Evolutionary conservation across 2,329 filamentous ascomycete genomes (phyloP).

Genomic region (Fusarium ramigenum): DNA sequence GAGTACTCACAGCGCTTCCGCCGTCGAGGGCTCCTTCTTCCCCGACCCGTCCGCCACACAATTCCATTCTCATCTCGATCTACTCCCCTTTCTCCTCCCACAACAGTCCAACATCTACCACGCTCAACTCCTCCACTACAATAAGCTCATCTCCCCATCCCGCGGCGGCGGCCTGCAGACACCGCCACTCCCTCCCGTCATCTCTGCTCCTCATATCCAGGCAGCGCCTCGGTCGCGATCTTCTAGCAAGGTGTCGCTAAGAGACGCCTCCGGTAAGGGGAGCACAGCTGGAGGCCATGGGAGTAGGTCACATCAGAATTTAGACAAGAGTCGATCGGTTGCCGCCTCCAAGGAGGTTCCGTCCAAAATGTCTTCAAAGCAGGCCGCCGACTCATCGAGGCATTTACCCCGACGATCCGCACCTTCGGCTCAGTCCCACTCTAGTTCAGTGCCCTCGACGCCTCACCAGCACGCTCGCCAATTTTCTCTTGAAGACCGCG

Average conservation of each 20-base stretch:
- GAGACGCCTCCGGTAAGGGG: constrained; percentile 59
- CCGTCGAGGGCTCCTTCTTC: constrained; percentile 46
- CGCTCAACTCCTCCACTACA: constrained; percentile 71
- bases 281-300: constrained; percentile 69
- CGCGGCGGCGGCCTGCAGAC: constrained; percentile 66
- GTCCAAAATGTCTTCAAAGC: constrained; percentile 62
- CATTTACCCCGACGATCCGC: constrained; percentile 45
- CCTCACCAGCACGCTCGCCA: constrained; percentile 89
- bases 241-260: constrained; percentile 68
- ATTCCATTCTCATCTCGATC: constrained; percentile 58
- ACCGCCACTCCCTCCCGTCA: constrained; percentile 62
- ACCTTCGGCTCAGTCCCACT: constrained; percentile 61
- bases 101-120: constrained; percentile 69
- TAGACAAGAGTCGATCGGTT: constrained; percentile 70
- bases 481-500: constrained; percentile 79
- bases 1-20: constrained; percentile 41
- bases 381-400: constrained; percentile 47
- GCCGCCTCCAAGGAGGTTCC: constrained; percentile 66
- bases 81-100: constrained; percentile 66
- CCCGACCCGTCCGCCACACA: constrained; percentile 45
- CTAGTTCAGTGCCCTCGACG: constrained; percentile 91
- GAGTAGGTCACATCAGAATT: constrained; percentile 67
- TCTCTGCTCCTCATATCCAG: constrained; percentile 66
- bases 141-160: constrained; percentile 69
- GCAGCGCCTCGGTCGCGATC: constrained; percentile 66